Base-by-base conservation (phyloP, 176 grass and related monocot species). In the Secale cereale region DNA sequence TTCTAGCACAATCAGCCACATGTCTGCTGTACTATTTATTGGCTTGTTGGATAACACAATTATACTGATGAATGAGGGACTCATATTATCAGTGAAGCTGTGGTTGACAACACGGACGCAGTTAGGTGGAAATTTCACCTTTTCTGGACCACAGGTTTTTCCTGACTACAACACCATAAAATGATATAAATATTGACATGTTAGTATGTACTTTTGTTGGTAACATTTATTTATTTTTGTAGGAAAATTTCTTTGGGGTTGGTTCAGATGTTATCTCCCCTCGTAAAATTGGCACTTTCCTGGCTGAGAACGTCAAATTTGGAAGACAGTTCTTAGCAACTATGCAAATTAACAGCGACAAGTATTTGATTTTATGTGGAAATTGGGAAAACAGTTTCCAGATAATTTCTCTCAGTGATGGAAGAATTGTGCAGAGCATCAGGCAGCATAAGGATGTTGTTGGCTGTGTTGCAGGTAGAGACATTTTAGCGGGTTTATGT, bases 351-450 rank as follows among this genome's bases (percentile, higher is more conserved):
- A 76, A 87, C 79, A 90, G 89, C 32, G 93, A 98, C 16, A 92
- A 94, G 84, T 98, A 98, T 86, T 92, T 98, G 65, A 90, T 98
- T 90, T 86, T 89, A 33, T 92, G 96, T 80, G 96, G 96, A 37
- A 98, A 98, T 82, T 98, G 96, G 96, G 96, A 98, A 82, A 98
- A 98, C 50, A 98, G 96, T 82, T 98, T 98, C 77, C 96, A 98
- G 81, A 84, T 98, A 45, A 94, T 98, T 85, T 98, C 93, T 52
- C 78, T 94, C 61, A 87, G 80, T 84, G 96, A 98, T 87, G 96
- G 91, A 59, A 95, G 79, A 89, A 98, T 95, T 83, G 91, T 98
- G 80, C 96, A 98, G 89, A 95, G 87, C 86, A 89, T 98, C 63
- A 83, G 93, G 62, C 96, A 95, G 50, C 96, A 98, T 85, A 98